Conservation (phyloP, 176 grass and related monocot species). For the Olyra latifolia region DNA sequence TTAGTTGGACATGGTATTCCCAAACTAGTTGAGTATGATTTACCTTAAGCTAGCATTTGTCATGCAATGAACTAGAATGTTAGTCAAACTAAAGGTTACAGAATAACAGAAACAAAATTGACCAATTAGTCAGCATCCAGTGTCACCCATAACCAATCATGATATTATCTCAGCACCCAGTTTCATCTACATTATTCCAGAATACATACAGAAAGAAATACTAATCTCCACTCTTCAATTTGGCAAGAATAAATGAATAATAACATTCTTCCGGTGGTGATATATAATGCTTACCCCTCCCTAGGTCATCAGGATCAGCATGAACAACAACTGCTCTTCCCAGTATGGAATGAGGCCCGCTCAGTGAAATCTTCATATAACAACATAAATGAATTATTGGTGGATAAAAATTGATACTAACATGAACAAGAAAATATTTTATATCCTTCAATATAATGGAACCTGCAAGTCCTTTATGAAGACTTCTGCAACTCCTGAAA, state of each 20-base stretch:
- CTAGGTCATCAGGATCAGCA: conserved; percentile 72
- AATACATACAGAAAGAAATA: neutral
- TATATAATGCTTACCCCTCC: conserved; percentile 54
- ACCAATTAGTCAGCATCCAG: neutral
- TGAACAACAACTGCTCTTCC: conserved; percentile 75
- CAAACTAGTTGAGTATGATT: neutral
- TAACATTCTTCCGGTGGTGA: neutral
- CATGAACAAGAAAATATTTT: neutral
- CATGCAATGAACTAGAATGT: neutral
- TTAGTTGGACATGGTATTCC: neutral
- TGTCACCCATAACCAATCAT: neutral
- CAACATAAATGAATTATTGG: conserved; percentile 18
- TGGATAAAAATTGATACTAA: neutral
- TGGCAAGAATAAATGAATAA: neutral
- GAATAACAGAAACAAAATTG: neutral
- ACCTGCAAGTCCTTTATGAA: conserved; percentile 66
- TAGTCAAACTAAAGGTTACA: neutral
- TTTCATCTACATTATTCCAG: neutral
- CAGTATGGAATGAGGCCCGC: conserved; percentile 55
- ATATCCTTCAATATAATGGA: conserved; percentile 1
- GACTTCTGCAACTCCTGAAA: conserved; percentile 67
- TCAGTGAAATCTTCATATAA: conserved; percentile 49
- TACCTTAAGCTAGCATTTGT: neutral
- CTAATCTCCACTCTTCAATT: neutral
- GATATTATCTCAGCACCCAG: neutral